These are phyloP conservation scores for Sclerotinia glacialis DNA, from an alignment of 2,329 filamentous ascomycete genomes.

Conservation along the genomic window DNA sequence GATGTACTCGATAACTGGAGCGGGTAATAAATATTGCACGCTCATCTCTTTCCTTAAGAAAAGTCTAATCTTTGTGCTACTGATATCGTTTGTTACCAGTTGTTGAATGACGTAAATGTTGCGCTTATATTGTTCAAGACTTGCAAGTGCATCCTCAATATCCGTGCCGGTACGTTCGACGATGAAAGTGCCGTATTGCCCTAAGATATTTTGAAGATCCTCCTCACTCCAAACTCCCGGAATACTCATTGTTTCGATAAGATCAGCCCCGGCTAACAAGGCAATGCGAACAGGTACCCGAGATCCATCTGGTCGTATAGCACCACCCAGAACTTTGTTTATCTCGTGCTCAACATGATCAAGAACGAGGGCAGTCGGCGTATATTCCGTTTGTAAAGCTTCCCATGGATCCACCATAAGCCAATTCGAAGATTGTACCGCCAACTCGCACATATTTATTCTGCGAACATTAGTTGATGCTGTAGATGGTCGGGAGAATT, in stretches of 20 bases:
- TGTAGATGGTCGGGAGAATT: no score
- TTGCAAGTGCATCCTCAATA: slow-evolving; percentile 82
- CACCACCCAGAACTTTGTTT: slow-evolving; percentile 72
- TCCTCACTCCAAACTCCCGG: slow-evolving; percentile 70
- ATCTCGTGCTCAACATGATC: slow-evolving; percentile 92
- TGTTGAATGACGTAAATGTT: slow-evolving; percentile 75
- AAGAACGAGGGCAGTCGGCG: slow-evolving; percentile 83
- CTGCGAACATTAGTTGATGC: slow-evolving; percentile 40
- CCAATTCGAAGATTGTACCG: slow-evolving; percentile 73
- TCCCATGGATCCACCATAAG: slow-evolving; percentile 89
- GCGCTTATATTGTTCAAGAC: slow-evolving; percentile 75
- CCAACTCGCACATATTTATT: slow-evolving; percentile 83
- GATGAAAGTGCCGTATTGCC: slow-evolving; percentile 78
- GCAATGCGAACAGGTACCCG: slow-evolving; percentile 67
- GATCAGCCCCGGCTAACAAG: slow-evolving; percentile 74
- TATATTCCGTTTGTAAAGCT: slow-evolving; percentile 78
- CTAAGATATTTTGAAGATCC: slow-evolving; percentile 85
- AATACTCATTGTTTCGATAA: slow-evolving; percentile 68
- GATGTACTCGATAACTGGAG: slow-evolving; percentile 72
- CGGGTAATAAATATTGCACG: slow-evolving; percentile 72
- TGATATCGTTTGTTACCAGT: slow-evolving; percentile 82
- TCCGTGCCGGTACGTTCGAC: slow-evolving; percentile 87
- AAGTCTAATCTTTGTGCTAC: slow-evolving; percentile 76
- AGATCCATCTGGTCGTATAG: slow-evolving; percentile 64
- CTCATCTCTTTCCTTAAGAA: slow-evolving; percentile 79